Conservation (phyloP, 106 monocot genomes). For the Dendrobium nobile region DNA sequence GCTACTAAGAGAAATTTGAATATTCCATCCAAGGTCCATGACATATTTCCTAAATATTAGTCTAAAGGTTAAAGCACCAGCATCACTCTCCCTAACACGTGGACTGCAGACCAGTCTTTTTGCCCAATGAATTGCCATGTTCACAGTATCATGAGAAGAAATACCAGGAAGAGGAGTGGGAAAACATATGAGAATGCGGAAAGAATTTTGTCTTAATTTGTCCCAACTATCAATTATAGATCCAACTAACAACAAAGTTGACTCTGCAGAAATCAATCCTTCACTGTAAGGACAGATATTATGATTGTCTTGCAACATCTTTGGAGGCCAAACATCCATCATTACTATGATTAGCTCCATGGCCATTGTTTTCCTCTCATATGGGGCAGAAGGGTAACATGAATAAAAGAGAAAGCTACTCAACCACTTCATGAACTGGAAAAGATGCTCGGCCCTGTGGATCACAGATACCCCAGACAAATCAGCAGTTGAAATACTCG, state of each 20-base stretch:
- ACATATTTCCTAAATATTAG: constrained; percentile 93
- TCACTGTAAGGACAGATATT: constrained; percentile 57
- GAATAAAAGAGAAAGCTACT: constrained; percentile 78
- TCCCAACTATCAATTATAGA: constrained; percentile 99
- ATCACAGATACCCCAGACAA: not conserved
- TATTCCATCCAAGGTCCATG: constrained; percentile 60
- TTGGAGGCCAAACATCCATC: constrained; percentile 77
- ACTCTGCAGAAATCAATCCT: constrained; percentile 57
- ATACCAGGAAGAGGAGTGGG: constrained; percentile 95
- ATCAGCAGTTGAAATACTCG: constrained; percentile 5
- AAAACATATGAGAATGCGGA: constrained; percentile 76
- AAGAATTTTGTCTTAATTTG: constrained; percentile 81
- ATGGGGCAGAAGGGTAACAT: constrained; percentile 96
- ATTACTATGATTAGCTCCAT: constrained; percentile 93
- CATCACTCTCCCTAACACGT: constrained; percentile 98
- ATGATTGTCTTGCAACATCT: constrained; percentile 18
- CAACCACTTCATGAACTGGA: constrained; percentile 85
- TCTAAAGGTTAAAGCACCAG: constrained; percentile 83
- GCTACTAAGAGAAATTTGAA: constrained; percentile 36
- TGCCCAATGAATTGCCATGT: constrained; percentile 71
- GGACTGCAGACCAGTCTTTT: constrained; percentile 83
- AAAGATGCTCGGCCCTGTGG: constrained; percentile 57
- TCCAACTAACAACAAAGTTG: constrained; percentile 72
- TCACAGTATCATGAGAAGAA: constrained; percentile 37
- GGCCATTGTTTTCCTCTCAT: constrained; percentile 97